A percentile compares a stretch with the other conserved stretches of the same genome.
Conservation (phyloP, 495 filamentous ascomycete genomes). For the Schizothecium vesticola region DNA sequence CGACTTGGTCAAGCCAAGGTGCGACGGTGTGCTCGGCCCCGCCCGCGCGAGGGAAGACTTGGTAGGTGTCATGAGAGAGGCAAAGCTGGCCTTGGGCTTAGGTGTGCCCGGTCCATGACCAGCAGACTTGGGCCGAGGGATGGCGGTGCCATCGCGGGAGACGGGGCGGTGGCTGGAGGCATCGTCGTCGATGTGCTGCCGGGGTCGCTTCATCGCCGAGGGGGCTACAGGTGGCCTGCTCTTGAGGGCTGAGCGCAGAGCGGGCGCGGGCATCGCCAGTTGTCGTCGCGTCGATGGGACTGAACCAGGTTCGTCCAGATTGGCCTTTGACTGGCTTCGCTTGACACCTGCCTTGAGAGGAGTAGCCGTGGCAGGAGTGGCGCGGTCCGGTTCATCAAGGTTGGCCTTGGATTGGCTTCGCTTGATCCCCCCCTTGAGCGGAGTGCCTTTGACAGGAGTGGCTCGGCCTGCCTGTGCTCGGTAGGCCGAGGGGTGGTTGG, state of each 20-base stretch:
- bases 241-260: conserved; percentile 25
- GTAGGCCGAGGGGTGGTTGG: conserved; percentile 73
- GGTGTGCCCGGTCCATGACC: conserved; percentile 33
- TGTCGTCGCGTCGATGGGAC: conserved; percentile 32
- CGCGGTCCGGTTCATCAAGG: conserved; percentile 50
- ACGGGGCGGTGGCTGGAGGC: conserved; percentile 49
- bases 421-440: conserved; percentile 54
- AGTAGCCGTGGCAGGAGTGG: conserved; percentile 42
- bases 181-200: conserved; percentile 54
- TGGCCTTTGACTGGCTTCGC: conserved; percentile 51
- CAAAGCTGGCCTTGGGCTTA: conserved; percentile 39
- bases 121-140: conserved; percentile 40
- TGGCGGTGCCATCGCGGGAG: conserved; percentile 44
- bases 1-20: conserved; percentile 29
- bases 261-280: conserved; percentile 22
- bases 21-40: conserved; percentile 50
- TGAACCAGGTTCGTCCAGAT: conserved; percentile 51
- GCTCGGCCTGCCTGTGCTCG: conserved; percentile 56
- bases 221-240: conserved; percentile 20
- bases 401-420: conserved; percentile 53
- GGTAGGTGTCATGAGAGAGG: conserved; percentile 68
- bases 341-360: conserved; percentile 54
- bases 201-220: conserved; percentile 59
- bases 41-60: conserved; percentile 68
- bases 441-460: conserved; percentile 40